Evolutionary conservation across 768 basidiomycete genomes (phyloP), one percentile per base, ranked within the genome.

Genomic region (Rhodotorula toruloides): DNA sequence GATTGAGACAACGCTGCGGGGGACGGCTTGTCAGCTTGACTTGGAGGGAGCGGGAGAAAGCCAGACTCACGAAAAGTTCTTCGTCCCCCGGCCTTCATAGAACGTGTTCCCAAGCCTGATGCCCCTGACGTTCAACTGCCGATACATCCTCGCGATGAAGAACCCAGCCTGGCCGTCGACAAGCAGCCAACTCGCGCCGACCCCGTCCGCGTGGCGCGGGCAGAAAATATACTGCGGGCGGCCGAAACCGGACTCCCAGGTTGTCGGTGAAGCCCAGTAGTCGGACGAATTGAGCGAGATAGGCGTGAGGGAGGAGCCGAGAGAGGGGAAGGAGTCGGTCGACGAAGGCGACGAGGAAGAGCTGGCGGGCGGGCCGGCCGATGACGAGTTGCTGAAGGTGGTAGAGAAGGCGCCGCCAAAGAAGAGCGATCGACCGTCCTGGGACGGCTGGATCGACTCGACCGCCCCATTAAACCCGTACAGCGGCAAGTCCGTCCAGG

Each of bases 41-140:
- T 29, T 3, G 17, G 5, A 19, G 9, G 1, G 21, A 48, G 27
- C 32, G 2, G 31, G 27, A 16, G 4, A 11, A 29, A 50, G 25
- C 13, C 46, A 72, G 14, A 40, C 42, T 29, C 44, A 37, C 93
- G 83, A 87, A 79, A 99, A 99, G 9, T 81, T 83, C n/a, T 85
- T 89, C 2, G 94, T 94, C 47, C 91, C 88, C 72, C 88, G 86
- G 58, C 86, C 83, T 56, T 81, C 78, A 68, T 86, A 81, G 77
- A 94, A 90, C 13, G 91, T 93, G 79, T 99, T 98, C 34, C 91
- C 93, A 36, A 99, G 80, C 50, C 96, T 85, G 54, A 97, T 76
- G 9, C 94, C 96, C 62, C 81, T 85, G 6, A 85, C 88, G 54
- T 83, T 84, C 62, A 89, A 83, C 74, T 82, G 87, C 34, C 84